A percentile compares a stretch with the other conserved stretches of the same genome.
Conservation (phyloP, 192 early-diverging fungal genomes). For the Entomortierella beljakovae region DNA sequence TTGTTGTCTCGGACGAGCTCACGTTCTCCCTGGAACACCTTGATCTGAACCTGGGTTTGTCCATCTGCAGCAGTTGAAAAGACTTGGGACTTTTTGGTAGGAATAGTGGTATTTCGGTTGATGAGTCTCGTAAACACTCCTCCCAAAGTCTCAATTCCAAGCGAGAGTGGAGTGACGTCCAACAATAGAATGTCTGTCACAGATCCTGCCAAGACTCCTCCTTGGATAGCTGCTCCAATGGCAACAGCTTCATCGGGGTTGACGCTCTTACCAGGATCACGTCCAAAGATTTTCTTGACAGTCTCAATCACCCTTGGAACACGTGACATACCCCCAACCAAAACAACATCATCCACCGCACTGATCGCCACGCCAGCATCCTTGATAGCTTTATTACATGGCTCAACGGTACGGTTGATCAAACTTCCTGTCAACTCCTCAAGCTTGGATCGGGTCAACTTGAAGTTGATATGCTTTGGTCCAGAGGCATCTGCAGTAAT, state of each 20-base stretch:
- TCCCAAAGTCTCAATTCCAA: conserved; percentile 98
- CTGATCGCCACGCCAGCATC: conserved; percentile 87
- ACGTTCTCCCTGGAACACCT: conserved; percentile 99
- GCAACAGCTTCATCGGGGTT: conserved; percentile 99
- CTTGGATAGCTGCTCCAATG: conserved; percentile 98
- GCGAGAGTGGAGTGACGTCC: conserved; percentile 97
- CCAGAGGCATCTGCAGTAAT: conserved; percentile 90
- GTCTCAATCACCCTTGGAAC: conserved; percentile 97
- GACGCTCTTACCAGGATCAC: conserved; percentile 93
- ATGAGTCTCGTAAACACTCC: conserved; percentile 98
- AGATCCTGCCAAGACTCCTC: conserved; percentile 96
- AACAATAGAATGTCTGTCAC: conserved; percentile 96
- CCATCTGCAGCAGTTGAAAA: conserved; percentile 99
- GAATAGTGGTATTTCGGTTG: conserved; percentile 98
- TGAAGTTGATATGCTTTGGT: conserved; percentile 98
- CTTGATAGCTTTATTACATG: conserved; percentile 97
- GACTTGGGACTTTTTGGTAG: conserved; percentile 99
- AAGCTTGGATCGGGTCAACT: conserved; percentile 91
- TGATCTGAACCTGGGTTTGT: conserved; percentile 97
- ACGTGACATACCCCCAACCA: conserved; percentile 98
- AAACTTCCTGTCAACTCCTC: conserved; percentile 86
- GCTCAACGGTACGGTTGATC: conserved; percentile 89
- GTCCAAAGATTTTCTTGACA: conserved; percentile 90
- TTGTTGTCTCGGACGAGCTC: conserved; percentile 98
- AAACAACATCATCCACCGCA: conserved; percentile 94